Base-by-base conservation (phyloP, 306 rosid genomes). In the Lablab purpureus region DNA sequence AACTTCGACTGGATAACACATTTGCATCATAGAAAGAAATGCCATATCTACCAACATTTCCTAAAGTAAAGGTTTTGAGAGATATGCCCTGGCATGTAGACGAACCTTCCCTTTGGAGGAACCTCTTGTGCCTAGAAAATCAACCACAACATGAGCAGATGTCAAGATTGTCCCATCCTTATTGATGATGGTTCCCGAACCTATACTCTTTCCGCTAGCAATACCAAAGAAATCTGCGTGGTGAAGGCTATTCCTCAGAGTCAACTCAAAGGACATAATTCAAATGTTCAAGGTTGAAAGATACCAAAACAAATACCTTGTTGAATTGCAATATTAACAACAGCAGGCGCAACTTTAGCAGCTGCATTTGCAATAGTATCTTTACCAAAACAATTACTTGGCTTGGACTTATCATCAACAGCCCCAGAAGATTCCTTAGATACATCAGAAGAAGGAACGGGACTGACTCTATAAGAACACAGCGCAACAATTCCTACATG, bases 301-400 rank as follows among this genome's bases (percentile, higher is more conserved):
- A 43, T 49, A 41, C 54, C 12, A 10, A 23, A 6, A 12, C 45
- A 28, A 1, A 81, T 78, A 92, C 97, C 92, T 73, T 86, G 90
- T n/a, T 89, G 84, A 83, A 85, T 72, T 23, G 96, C 83, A 71
- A 92, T 74, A 58, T 95, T 92, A 21, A 95, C 98, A 75, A 95
- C 99, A 47, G 99, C 91, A 63, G 99, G 98, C 5, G 85, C 94
- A 1, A 90, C 95, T 81, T 68, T 85, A 2, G 99, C 91, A 21
- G 98, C 98, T 0, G 99, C 99, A 80, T 90, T 91, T 11, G 98
- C 97, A 81, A 95, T 84, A 19, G 97, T 83, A 83, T 95, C 90
- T 84, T 87, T 87, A 2, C 94, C 88, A 81, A 93, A 85, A 87
- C 90, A 93, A 30, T 68, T 79, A 81, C 82, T 70, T 8, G 88